These are phyloP conservation scores for Clavispora phyllophila DNA, from an alignment of 805 yeast species.

Conservation along the genomic window DNA sequence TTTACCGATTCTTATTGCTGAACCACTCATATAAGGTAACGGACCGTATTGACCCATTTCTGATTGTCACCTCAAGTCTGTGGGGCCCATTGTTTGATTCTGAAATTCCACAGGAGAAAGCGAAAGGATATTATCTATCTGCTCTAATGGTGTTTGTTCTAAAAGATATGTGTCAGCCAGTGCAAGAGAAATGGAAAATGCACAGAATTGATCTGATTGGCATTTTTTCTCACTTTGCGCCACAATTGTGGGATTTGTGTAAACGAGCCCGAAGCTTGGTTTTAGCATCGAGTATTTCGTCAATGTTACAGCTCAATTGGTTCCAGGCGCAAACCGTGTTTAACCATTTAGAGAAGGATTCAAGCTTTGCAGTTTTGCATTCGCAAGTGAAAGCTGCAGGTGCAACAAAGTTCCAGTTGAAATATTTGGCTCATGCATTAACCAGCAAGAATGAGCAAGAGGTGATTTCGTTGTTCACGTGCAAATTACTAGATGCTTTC, in stretches of 20 bases:
- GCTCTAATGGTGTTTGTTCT: not conserved
- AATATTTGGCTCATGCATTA: not conserved
- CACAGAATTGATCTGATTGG: not conserved
- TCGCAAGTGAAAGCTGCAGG: not conserved
- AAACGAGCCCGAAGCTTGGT: not conserved
- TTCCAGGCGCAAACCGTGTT: not conserved
- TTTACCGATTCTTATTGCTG: slow-evolving; percentile 15
- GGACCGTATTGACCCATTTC: not conserved
- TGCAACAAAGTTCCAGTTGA: slow-evolving; percentile 1
- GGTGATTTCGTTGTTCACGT: not conserved
- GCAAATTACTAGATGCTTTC: not conserved
- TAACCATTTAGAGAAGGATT: not conserved
- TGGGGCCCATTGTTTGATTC: not conserved
- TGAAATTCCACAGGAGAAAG: not conserved
- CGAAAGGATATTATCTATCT: not conserved
- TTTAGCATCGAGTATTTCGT: not conserved
- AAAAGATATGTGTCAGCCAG: not conserved
- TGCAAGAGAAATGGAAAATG: not conserved
- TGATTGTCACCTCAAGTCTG: not conserved
- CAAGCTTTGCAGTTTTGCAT: not conserved
- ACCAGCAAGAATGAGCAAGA: not conserved
- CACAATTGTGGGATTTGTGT: not conserved
- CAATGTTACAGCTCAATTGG: not conserved
- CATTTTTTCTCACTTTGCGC: not conserved
- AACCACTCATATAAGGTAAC: not conserved